Evolutionary conservation across 208 protist species (phyloP).

Genomic region (Leishmania amazonensis): DNA sequence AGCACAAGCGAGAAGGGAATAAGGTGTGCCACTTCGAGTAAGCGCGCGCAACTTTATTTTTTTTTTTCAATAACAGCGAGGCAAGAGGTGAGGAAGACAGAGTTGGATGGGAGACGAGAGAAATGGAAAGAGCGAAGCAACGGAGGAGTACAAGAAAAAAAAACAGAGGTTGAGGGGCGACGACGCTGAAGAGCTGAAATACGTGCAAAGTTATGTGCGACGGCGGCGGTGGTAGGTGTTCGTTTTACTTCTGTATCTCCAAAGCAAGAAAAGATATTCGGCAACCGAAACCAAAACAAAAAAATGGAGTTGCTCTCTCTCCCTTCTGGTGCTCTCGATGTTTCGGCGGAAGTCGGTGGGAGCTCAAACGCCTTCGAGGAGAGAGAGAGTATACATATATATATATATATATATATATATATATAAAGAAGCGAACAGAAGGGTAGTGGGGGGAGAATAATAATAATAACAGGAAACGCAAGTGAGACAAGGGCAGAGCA

Average conservation of each 20-base stretch:
- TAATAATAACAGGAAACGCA: background rate
- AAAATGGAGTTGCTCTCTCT: background rate
- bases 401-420: too few relatives aligned
- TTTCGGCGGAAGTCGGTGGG: background rate
- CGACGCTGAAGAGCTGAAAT: slow-evolving; percentile 18
- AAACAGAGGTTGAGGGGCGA: slow-evolving; percentile 11
- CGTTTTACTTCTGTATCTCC: background rate
- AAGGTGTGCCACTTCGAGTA: background rate
- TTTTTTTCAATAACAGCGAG: background rate
- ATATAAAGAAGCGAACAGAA: background rate
- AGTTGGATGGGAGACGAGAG: background rate
- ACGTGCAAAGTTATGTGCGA: slow-evolving; percentile 1
- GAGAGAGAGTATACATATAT: too few relatives aligned
- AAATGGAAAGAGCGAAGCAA: slow-evolving; percentile 3
- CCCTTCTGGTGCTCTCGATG: background rate
- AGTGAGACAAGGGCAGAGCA: background rate
- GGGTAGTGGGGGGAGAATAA: background rate
- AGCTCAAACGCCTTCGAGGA: background rate
- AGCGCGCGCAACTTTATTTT: background rate
- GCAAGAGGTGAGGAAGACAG: slow-evolving; percentile 1
- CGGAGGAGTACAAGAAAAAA: background rate
- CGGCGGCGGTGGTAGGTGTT: background rate
- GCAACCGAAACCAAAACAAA: background rate
- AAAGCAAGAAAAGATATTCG: background rate
- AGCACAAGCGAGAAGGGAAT: background rate